These are phyloP conservation scores for Cairneyella variabilis DNA, from an alignment of 495 filamentous ascomycete genomes.

Conservation along the genomic window DNA sequence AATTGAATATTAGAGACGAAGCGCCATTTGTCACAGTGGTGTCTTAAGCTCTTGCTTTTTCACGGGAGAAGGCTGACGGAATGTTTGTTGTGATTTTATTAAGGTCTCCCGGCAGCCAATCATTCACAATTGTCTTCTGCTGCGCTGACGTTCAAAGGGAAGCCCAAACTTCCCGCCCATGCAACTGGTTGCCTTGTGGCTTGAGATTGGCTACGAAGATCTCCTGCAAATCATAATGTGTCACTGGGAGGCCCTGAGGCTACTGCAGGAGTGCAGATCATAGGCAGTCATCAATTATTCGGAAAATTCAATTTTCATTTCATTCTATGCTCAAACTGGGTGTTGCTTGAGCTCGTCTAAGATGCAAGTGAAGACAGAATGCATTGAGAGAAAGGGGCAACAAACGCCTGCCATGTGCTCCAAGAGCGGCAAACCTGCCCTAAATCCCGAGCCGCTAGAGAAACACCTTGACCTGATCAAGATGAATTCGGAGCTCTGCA, in stretches of 20 bases:
- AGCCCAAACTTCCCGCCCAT: not conserved
- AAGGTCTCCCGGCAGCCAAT: slow-evolving; percentile 12
- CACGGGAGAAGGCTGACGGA: not conserved
- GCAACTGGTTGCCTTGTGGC: not conserved
- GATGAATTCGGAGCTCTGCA: too few species aligned
- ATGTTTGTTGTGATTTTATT: slow-evolving; percentile 21
- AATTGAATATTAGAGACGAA: not conserved
- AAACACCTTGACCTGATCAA: too few species aligned
- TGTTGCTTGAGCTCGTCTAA: slow-evolving; percentile 2
- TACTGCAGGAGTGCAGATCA: too few species aligned
- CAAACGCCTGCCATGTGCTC: slow-evolving; percentile 10
- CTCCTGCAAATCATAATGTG: slow-evolving; percentile 4
- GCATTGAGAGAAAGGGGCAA: not conserved
- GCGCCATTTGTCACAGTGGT: not conserved
- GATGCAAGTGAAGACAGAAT: slow-evolving; percentile 9
- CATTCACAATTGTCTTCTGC: not conserved
- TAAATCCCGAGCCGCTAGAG: too few species aligned
- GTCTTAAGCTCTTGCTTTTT: slow-evolving; percentile 6
- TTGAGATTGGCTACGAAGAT: slow-evolving; percentile 6
- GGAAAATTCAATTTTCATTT: too few species aligned
- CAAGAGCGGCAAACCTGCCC: not conserved
- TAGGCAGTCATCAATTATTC: too few species aligned
- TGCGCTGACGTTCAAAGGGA: not conserved
- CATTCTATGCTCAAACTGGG: slow-evolving; percentile 8
- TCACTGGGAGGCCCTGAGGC: too few species aligned